phyloP scores from a whole-genome alignment of 192 early-diverging fungal species.

The Backusella circina region DNA sequence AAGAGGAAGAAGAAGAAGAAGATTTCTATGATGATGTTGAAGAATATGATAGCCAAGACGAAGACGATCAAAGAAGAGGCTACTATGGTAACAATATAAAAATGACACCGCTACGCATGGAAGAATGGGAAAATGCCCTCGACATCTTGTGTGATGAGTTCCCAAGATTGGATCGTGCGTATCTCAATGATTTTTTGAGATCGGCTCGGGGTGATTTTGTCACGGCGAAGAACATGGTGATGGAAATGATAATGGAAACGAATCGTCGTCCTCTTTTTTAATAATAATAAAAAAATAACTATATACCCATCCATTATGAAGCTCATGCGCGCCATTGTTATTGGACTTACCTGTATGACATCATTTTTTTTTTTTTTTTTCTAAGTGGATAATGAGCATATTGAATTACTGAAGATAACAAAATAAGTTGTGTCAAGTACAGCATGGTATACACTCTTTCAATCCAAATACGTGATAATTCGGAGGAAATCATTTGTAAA shows the following conservation, averaged over 20 bases:
- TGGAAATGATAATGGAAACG: slow-evolving; percentile 14
- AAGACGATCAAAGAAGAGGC: not conserved
- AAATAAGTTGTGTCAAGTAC: too few species aligned
- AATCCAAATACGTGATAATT: too few species aligned
- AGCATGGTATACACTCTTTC: too few species aligned
- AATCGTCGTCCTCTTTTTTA: not conserved
- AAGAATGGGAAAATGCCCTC: slow-evolving; percentile 7
- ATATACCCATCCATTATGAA: too few species aligned
- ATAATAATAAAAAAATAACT: not conserved
- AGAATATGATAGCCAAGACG: not conserved
- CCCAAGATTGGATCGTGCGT: not conserved
- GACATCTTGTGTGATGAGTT: slow-evolving; percentile 1
- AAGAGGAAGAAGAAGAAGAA: not conserved
- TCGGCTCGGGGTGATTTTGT: slow-evolving; percentile 4
- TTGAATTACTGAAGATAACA: too few species aligned
- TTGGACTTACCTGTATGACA: too few species aligned
- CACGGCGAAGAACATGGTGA: not conserved
- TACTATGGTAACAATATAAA: not conserved
- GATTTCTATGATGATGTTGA: not conserved
- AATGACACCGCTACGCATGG: not conserved
- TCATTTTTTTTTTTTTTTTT: too few species aligned
- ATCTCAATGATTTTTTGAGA: slow-evolving; percentile 7
- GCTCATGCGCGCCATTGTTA: too few species aligned
- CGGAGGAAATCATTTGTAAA: too few species aligned
- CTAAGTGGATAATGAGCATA: too few species aligned